Base-by-base conservation (phyloP, 2,329 filamentous ascomycete genomes). In the Paracoccidioides lutzii region DNA sequence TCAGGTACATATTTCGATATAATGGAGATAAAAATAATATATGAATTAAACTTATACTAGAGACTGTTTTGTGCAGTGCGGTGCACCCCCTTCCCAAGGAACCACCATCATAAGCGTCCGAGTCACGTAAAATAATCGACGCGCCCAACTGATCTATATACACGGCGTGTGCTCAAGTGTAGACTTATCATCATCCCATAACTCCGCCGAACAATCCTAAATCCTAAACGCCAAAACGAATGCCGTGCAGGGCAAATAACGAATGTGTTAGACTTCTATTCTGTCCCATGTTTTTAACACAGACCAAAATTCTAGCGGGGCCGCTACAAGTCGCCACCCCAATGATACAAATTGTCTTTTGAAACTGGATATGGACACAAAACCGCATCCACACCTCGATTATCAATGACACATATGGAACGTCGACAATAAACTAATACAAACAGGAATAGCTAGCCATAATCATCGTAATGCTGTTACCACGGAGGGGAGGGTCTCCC, bases 381-480 rank as follows among this genome's bases (percentile, higher is more conserved):
- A 12, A 42, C 14, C 45, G 38, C 42, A 42, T 32, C 38, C 38
- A 12, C 49, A 7, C 33, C 9, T 49, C 14, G 49, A 54, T 43
- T 58, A 58, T 58, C 54, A 55, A 50, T 53, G 33, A 43, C 41
- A 38, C 12, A 38, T 38, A 45, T 44, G 35, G 5, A 49, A 46
- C 41, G 32, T 33, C 52, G 41, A 50, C 28, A 42, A 42, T 32
- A 41, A 42, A 46, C 35, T 12, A 51, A 32, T 44, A 49, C 53
- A 56, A 58, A 41, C 41, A 54, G 48, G 4, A 40, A 5, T 14
- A 59, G 57, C 28, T 59, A 42, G 46, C 44, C 53, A 59, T 54
- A 40, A 60, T 22, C 33, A 44, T 55, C 38, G 53, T 46, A 41
- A 35, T n/a, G 58, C 53, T 38, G 53, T 52, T 14, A 57, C 52